Evolutionary conservation across 116 monocot species (phyloP).

Genomic region (Trichopus zeylanicus): DNA sequence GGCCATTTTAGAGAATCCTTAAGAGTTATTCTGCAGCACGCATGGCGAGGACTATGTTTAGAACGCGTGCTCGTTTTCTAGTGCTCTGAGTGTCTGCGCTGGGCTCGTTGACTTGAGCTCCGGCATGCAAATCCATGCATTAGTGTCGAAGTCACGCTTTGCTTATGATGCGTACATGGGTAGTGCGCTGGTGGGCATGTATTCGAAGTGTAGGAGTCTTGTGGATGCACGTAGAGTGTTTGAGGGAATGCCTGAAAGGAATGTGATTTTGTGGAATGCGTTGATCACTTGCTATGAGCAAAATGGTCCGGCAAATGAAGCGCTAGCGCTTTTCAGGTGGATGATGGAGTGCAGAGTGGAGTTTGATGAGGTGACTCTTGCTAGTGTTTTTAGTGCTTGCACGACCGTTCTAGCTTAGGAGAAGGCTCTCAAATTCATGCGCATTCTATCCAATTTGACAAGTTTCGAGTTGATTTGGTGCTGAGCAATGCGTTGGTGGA

Average conservation of each 20-base stretch:
- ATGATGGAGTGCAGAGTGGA: constrained; percentile 38
- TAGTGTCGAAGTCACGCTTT: constrained; percentile 33
- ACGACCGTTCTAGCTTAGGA: constrained; percentile 28
- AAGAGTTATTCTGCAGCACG: constrained; percentile 35
- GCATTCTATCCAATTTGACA: constrained; percentile 22
- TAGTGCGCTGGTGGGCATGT: constrained; percentile 62
- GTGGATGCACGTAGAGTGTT: constrained; percentile 44
- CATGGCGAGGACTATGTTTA: constrained; percentile 32
- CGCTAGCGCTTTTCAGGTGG: constrained; percentile 31
- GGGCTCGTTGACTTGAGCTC: constrained; percentile 18
- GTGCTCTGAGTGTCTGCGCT: constrained; percentile 54
- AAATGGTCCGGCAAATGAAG: constrained; percentile 43
- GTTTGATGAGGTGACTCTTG: constrained; percentile 63
- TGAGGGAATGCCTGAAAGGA: constrained; percentile 13
- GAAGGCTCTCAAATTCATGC: constrained; percentile 58
- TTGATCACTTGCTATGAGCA: constrained; percentile 77
- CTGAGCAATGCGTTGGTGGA: constrained; percentile 64
- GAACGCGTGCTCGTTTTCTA: constrained; percentile 42
- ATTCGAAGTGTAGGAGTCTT: constrained; percentile 50
- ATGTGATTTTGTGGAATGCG: constrained; percentile 64
- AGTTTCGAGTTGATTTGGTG: constrained; percentile 39
- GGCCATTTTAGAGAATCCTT: constrained; percentile 30
- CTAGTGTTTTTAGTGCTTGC: constrained; percentile 69
- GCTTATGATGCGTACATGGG: constrained; percentile 52
- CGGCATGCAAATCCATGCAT: constrained; percentile 49